Percentiles rank a stretch among this genome's conserved stretches.
Conservation (phyloP, 202 grass and related monocot genomes). For the Setaria italica region DNA sequence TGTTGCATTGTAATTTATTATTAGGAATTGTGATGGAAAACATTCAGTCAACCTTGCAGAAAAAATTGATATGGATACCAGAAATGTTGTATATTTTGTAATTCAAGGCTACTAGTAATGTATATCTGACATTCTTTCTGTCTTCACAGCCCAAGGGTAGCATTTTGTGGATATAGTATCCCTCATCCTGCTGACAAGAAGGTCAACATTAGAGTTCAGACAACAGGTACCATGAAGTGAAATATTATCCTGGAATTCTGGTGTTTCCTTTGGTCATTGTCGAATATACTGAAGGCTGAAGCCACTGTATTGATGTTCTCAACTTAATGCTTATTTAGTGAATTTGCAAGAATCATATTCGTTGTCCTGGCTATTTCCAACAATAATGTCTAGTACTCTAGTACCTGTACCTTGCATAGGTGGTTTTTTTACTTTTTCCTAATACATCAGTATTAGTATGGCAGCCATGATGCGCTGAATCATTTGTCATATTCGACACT, state of each 20-base stretch:
- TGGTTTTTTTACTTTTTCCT: slow-evolving; percentile 22
- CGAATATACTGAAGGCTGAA: background rate
- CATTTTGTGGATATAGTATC: slow-evolving; percentile 89
- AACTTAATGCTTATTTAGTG: background rate
- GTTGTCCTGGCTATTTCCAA: background rate
- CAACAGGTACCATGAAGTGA: slow-evolving; percentile 54
- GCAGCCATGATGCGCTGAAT: background rate
- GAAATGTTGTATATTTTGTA: background rate
- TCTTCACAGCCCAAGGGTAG: slow-evolving; percentile 78
- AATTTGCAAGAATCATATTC: slow-evolving; percentile 19
- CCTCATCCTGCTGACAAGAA: slow-evolving; percentile 89
- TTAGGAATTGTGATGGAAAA: background rate
- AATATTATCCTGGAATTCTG: slow-evolving; percentile 19
- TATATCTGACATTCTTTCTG: slow-evolving; percentile 13
- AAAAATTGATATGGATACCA: background rate
- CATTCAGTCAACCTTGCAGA: background rate
- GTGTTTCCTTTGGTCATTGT: background rate
- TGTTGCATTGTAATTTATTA: background rate
- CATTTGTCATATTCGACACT: background rate
- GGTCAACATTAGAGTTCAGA: slow-evolving; percentile 83
- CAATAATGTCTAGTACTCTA: background rate
- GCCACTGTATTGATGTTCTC: slow-evolving; percentile 5
- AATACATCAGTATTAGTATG: background rate
- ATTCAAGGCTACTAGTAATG: slow-evolving; percentile 22
- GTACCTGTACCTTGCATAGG: background rate